Percentiles rank a stretch among this genome's conserved stretches.
Conservation (phyloP, 2,329 filamentous ascomycete species). For the Paecilomyces sp. region DNA sequence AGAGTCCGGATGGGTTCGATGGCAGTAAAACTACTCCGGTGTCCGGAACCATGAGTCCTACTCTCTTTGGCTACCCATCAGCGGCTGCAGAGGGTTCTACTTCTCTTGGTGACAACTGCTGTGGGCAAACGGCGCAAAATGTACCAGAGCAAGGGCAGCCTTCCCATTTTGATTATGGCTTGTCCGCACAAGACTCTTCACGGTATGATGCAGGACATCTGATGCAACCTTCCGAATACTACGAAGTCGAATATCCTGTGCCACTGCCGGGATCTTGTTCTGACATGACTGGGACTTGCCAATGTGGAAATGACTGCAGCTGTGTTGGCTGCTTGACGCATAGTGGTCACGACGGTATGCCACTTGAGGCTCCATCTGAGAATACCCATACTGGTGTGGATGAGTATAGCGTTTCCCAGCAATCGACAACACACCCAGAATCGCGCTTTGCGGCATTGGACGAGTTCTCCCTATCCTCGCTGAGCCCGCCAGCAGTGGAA, state of each 20-base stretch:
- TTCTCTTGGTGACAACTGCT: background rate
- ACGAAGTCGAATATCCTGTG: slow-evolving; percentile 35
- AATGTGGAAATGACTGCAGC: slow-evolving; percentile 45
- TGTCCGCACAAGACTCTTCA: slow-evolving; percentile 16
- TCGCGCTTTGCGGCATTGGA: slow-evolving; percentile 1
- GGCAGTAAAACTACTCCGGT: slow-evolving; percentile 15
- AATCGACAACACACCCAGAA: background rate
- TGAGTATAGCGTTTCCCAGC: slow-evolving; percentile 1
- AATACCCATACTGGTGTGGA: background rate
- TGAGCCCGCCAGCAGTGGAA: slow-evolving; percentile 5
- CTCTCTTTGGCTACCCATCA: slow-evolving; percentile 10
- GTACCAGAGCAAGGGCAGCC: slow-evolving; percentile 10
- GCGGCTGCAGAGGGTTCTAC: slow-evolving; percentile 6
- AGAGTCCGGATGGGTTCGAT: slow-evolving; percentile 12
- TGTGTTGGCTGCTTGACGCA: slow-evolving; percentile 49
- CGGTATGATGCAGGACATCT: slow-evolving; percentile 19
- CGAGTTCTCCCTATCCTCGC: slow-evolving; percentile 6
- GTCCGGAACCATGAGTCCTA: slow-evolving; percentile 8
- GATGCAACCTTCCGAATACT: slow-evolving; percentile 37
- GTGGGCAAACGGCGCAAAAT: background rate
- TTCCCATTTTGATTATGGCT: slow-evolving; percentile 14
- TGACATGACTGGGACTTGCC: slow-evolving; percentile 44
- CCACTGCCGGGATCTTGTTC: slow-evolving; percentile 35
- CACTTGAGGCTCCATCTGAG: slow-evolving; percentile 20
- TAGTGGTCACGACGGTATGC: slow-evolving; percentile 41